phyloP scores from a whole-genome alignment of 164 flowering plant genomes.

The Chimonanthus praecox region DNA sequence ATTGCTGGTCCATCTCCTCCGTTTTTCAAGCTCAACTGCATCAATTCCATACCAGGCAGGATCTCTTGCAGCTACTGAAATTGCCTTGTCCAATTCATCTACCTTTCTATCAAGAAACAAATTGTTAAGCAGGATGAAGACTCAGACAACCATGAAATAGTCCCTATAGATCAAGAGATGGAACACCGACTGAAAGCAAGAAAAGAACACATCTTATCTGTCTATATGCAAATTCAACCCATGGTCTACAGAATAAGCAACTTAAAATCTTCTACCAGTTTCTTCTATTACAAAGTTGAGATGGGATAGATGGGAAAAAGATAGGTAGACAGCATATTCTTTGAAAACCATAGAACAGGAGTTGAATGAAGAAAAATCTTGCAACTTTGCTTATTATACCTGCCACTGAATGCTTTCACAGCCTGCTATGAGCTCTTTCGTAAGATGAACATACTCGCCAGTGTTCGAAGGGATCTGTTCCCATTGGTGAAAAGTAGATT shows the following conservation, averaged over 20 bases:
- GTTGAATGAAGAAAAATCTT: neutral
- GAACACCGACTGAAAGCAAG: neutral
- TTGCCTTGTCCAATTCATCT: slow-evolving; percentile 84
- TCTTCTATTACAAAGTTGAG: neutral
- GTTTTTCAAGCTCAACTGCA: slow-evolving; percentile 67
- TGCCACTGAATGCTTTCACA: slow-evolving; percentile 98
- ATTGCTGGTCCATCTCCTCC: slow-evolving; percentile 74
- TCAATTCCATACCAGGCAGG: slow-evolving; percentile 73
- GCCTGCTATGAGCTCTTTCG: slow-evolving; percentile 56
- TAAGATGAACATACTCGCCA: slow-evolving; percentile 47
- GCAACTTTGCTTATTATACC: slow-evolving; percentile 35
- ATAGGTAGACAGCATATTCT: neutral
- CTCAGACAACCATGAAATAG: neutral
- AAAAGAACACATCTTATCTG: neutral
- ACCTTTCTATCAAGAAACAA: slow-evolving; percentile 55
- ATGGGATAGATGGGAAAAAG: neutral
- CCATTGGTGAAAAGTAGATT: slow-evolving; percentile 71
- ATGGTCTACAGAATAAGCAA: too few species aligned
- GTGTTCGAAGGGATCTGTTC: slow-evolving; percentile 43
- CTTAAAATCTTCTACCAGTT: neutral
- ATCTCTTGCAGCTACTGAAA: slow-evolving; percentile 77
- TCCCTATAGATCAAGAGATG: neutral
- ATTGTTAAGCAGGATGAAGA: neutral
- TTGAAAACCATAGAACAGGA: neutral
- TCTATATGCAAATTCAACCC: too few species aligned